Percentiles rank a stretch among this genome's conserved stretches.
Evolutionary conservation across 495 filamentous ascomycete species (phyloP).

Genomic region (Gamarada debralockiae): DNA sequence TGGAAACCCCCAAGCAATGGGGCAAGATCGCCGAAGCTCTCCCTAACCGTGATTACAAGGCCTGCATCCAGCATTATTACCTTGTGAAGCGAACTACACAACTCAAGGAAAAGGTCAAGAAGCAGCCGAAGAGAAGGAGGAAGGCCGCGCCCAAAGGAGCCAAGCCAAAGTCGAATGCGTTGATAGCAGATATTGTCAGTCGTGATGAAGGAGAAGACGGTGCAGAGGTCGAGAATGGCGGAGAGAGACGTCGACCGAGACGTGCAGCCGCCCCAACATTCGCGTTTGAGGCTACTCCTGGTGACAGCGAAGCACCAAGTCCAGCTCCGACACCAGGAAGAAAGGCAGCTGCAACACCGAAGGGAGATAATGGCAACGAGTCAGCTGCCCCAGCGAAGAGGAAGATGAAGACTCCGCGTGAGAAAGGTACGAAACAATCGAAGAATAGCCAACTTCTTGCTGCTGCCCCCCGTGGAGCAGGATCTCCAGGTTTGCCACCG

Average conservation of each 20-base stretch:
- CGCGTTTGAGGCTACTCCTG: constrained; percentile 39
- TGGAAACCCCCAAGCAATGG: constrained; percentile 86
- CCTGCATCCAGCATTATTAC: constrained; percentile 95
- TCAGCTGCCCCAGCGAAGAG: constrained; percentile 23
- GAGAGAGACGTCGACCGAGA: constrained; percentile 45
- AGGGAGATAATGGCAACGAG: constrained; percentile 19
- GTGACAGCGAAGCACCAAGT: constrained; percentile 53
- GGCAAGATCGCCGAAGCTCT: constrained; percentile 77
- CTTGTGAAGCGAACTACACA: constrained; percentile 82
- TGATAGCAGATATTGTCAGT: constrained; percentile 67
- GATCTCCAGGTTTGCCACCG: constrained; percentile 13
- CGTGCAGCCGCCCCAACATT: constrained; percentile 52
- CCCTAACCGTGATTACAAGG: constrained; percentile 68
- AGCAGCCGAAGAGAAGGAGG: constrained; percentile 58
- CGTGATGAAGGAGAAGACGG: constrained; percentile 50
- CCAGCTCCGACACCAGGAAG: constrained; percentile 27
- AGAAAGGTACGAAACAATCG: constrained; percentile 27
- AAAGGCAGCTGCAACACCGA: constrained; percentile 23
- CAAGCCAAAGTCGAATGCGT: constrained; percentile 68
- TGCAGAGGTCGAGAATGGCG: constrained; percentile 45
- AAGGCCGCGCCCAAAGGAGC: constrained; percentile 29
- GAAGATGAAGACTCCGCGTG: constrained; percentile 22
- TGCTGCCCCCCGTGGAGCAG: constrained; percentile 16
- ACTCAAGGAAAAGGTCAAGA: constrained; percentile 81
- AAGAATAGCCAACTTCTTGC: constrained; percentile 33